phyloP scores from a whole-genome alignment of 148 eudicot genomes.

The Agrostemma githago region DNA sequence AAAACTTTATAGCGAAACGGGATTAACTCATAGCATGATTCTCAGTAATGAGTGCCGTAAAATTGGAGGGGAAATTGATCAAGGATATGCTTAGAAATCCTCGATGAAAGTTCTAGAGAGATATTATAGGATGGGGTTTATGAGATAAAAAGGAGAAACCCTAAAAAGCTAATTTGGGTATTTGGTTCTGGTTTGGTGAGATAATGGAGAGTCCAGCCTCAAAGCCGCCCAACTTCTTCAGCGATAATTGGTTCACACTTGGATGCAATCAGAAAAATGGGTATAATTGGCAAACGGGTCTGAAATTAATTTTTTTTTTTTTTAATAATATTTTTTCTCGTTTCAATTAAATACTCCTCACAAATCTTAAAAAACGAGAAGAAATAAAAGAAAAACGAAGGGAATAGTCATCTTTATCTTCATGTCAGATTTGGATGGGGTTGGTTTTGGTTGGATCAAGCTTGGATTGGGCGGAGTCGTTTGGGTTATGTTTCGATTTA shows the following conservation, averaged over 20 bases:
- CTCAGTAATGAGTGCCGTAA: not conserved
- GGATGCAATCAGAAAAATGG: too few relatives aligned
- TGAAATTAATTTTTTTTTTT: too few relatives aligned
- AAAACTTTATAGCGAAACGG: constrained; percentile 11
- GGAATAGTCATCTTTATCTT: too few relatives aligned
- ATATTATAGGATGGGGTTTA: constrained; percentile 21
- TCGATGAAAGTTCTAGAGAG: constrained; percentile 15
- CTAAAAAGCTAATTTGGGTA: constrained; percentile 13
- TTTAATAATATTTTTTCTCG: too few relatives aligned
- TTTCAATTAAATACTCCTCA: too few relatives aligned
- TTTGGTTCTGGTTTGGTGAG: not conserved
- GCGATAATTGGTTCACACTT: not conserved
- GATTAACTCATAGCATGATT: constrained; percentile 4
- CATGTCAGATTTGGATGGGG: too few relatives aligned
- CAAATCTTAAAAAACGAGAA: too few relatives aligned
- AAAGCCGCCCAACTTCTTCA: not conserved
- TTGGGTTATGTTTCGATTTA: too few relatives aligned
- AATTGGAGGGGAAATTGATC: not conserved
- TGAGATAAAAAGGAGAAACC: constrained; percentile 20
- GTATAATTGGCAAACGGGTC: too few relatives aligned
- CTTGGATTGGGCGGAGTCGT: too few relatives aligned
- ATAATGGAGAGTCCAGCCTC: not conserved
- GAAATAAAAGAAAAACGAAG: too few relatives aligned
- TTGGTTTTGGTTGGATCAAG: too few relatives aligned
- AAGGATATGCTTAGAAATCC: constrained; percentile 12